Evolutionary conservation across 768 basidiomycete species (phyloP).

Genomic region (Termitomyces sp.): DNA sequence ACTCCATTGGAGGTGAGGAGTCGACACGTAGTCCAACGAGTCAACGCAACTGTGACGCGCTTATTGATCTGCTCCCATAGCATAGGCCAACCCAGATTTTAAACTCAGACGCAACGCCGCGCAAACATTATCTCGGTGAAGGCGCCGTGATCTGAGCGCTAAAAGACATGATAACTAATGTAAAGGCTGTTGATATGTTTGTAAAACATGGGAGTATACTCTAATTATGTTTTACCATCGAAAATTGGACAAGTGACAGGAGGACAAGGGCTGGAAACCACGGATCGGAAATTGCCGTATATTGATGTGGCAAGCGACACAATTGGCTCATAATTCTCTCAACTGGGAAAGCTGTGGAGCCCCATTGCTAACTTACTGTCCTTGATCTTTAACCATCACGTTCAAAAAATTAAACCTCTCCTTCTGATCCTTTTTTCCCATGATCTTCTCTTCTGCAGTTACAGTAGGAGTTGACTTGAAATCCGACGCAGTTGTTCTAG

Average conservation of each 20-base stretch:
- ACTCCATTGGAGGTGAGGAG: slow-evolving; percentile 41
- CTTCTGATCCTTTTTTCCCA: slow-evolving; percentile 7
- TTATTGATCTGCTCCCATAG: slow-evolving; percentile 13
- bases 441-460: slow-evolving; percentile 5
- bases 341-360: slow-evolving; percentile 15
- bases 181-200: not conserved
- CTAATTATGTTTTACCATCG: not conserved
- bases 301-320: slow-evolving; percentile 8
- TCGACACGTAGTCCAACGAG: not conserved
- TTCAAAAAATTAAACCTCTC: slow-evolving; percentile 7
- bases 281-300: slow-evolving; percentile 29
- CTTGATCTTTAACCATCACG: slow-evolving; percentile 9
- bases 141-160: slow-evolving; percentile 3
- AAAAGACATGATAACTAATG: not conserved
- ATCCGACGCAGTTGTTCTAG: slow-evolving; percentile 22
- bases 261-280: slow-evolving; percentile 20
- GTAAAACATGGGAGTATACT: not conserved
- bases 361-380: slow-evolving; percentile 4
- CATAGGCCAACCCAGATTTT: slow-evolving; percentile 14
- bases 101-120: slow-evolving; percentile 25
- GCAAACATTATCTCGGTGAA: not conserved
- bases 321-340: slow-evolving; percentile 7
- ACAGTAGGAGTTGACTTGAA: slow-evolving; percentile 17
- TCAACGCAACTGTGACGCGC: slow-evolving; percentile 21
- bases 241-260: not conserved